Evolutionary conservation across 2,329 filamentous ascomycete genomes (phyloP), one percentile per base, ranked within the genome.

Genomic region (Clonostachys chloroleuca): DNA sequence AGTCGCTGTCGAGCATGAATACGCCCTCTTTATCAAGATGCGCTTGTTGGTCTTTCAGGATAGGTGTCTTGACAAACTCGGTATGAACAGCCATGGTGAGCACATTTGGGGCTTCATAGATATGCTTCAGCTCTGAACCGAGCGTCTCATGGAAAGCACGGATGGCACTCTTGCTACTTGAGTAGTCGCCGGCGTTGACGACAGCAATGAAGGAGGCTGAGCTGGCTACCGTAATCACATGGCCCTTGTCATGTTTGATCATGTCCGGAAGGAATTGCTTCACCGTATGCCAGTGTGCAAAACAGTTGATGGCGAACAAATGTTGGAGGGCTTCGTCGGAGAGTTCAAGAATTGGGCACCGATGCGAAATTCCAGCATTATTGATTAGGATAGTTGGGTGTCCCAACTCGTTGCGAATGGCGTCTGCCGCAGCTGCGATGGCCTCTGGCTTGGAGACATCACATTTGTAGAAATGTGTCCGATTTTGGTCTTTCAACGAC

Each of bases 201-300:
- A 81, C 73, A 2, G 77, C 69, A 5, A 81, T 59, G 59, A 80
- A 87, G 12, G 77, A 78, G 0, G 84, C 84, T 40, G 82, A 69
- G n/a, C 77, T 83, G 13, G 86, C 83, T 12, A 89, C 77, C 0
- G 83, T 89, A 34, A 89, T 80, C 41, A 89, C 64, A 69, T 87
- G 86, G 45, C 86, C 86, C 66, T 89, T 85, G 67, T 88, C 81
- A 6, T 59, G 56, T 18, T 66, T 58, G 41, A 85, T 67, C 77
- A 90, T 86, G 52, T 65, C 58, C 0, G 86, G 86, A 2, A 90
- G 68, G 62, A 89, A 89, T 52, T 85, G 77, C 55, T 81, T 76
- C 0, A 75, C 69, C 3, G 83, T 74, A 64, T 74, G 81, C 70
- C 80, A 87, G 65, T 87, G 81, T 1, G 81, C 70, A 17, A 89